These are phyloP conservation scores for Zymoseptoria ardabiliae DNA, from an alignment of 2,329 filamentous ascomycete genomes.

Conservation along the genomic window DNA sequence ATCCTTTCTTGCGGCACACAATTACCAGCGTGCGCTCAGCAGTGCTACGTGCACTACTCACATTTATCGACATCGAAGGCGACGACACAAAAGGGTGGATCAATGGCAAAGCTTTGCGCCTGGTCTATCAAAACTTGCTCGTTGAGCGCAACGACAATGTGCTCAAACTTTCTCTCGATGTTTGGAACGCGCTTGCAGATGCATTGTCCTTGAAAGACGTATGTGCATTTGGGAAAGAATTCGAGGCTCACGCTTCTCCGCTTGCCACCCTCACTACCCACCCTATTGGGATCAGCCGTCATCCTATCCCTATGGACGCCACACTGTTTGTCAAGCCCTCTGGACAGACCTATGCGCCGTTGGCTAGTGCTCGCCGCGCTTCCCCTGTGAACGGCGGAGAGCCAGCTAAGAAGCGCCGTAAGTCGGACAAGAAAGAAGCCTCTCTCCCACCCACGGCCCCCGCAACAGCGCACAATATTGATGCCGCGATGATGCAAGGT, in stretches of 20 bases:
- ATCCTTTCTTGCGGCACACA: conserved; percentile 92
- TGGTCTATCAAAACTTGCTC: conserved; percentile 91
- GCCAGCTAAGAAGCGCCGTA: conserved; percentile 68
- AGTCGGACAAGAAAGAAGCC: conserved; percentile 71
- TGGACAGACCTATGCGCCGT: conserved; percentile 66
- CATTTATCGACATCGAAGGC: conserved; percentile 80
- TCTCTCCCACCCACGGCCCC: conserved; percentile 44
- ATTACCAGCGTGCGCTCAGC: conserved; percentile 93
- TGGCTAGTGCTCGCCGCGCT: conserved; percentile 34
- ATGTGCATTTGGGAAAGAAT: conserved; percentile 61
- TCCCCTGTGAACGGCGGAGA: conserved; percentile 49
- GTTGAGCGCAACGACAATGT: conserved; percentile 85
- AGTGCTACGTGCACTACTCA: conserved; percentile 84
- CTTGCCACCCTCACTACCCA: conserved; percentile 79
- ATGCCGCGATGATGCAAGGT: conserved; percentile 95
- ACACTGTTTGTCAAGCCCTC: conserved; percentile 89
- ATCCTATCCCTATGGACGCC: conserved; percentile 87
- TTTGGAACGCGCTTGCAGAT: conserved; percentile 74
- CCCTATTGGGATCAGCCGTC: conserved; percentile 83
- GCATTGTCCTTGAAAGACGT: conserved; percentile 56
- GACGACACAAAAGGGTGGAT: conserved; percentile 82
- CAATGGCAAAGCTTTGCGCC: conserved; percentile 75
- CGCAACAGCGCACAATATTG: conserved; percentile 80
- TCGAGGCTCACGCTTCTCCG: conserved; percentile 68
- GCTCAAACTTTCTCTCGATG: conserved; percentile 71